phyloP scores from a whole-genome alignment of 2,329 filamentous ascomycete species.

The Sporothrix protearum region DNA sequence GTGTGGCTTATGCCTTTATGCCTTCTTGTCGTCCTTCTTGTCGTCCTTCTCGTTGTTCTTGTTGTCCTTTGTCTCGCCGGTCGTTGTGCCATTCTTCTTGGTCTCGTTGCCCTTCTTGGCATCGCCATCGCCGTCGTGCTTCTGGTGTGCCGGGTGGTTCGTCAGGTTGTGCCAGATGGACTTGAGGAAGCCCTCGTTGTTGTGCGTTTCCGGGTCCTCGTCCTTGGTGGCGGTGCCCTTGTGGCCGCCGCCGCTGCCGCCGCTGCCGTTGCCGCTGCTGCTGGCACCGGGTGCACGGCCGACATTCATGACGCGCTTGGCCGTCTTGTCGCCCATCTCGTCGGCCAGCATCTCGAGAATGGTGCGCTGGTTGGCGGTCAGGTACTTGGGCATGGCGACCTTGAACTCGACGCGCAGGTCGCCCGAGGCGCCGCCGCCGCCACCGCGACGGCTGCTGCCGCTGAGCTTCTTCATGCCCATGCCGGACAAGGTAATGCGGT shows the following conservation, averaged over 20 bases:
- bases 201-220: slow-evolving; percentile 51
- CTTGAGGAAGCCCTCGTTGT: slow-evolving; percentile 87
- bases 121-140: slow-evolving; percentile 32
- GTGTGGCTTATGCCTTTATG: not conserved
- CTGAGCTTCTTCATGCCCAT: slow-evolving; percentile 88
- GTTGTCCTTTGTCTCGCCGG: slow-evolving; percentile 25
- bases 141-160: slow-evolving; percentile 62
- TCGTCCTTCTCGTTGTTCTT: slow-evolving; percentile 22
- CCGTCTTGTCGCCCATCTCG: slow-evolving; percentile 89
- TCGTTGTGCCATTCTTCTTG: slow-evolving; percentile 11
- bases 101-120: slow-evolving; percentile 11
- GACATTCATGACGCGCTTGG: slow-evolving; percentile 89
- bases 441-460: slow-evolving; percentile 61
- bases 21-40: not conserved
- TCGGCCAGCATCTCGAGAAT: slow-evolving; percentile 95
- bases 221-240: not conserved
- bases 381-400: slow-evolving; percentile 90
- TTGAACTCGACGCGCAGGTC: slow-evolving; percentile 94
- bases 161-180: slow-evolving; percentile 89
- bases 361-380: slow-evolving; percentile 85
- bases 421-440: slow-evolving; percentile 61
- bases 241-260: slow-evolving; percentile 2
- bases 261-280: too few species aligned
- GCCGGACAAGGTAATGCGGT: slow-evolving; percentile 81
- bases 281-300: slow-evolving; percentile 38